Conservation (phyloP, 2,329 filamentous ascomycete species). For the Fusarium sp. region DNA sequence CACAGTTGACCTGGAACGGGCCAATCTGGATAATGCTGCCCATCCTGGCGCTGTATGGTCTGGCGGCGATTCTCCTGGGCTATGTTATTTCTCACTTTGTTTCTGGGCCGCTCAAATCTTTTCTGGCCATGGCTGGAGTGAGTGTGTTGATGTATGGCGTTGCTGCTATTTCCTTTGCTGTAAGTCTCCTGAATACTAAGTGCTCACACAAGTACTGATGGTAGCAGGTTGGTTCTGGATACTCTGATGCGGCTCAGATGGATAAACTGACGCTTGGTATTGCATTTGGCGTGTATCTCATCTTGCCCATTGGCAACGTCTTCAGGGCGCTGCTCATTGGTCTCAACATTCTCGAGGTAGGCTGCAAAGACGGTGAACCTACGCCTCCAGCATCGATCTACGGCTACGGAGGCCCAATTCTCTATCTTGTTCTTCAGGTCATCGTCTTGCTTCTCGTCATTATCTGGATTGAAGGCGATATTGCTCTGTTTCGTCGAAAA, state of each 20-base stretch:
- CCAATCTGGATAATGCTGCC: conserved; percentile 80
- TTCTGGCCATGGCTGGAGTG: conserved; percentile 72
- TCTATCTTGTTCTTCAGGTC: conserved; percentile 80
- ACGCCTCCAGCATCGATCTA: conserved; percentile 76
- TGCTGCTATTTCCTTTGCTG: conserved; percentile 72
- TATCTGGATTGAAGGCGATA: background rate
- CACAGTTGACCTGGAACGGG: conserved; percentile 73
- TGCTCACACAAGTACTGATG: background rate
- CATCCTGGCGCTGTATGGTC: conserved; percentile 79
- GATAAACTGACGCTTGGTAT: conserved; percentile 26
- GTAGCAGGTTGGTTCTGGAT: conserved; percentile 24
- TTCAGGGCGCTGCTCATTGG: conserved; percentile 77
- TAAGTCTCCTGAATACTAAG: background rate
- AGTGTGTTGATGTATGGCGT: conserved; percentile 75
- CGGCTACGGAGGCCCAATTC: conserved; percentile 80
- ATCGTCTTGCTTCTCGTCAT: conserved; percentile 52
- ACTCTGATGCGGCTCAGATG: conserved; percentile 15
- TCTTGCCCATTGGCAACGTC: conserved; percentile 57
- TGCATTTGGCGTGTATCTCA: conserved; percentile 29
- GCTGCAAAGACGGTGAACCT: conserved; percentile 70
- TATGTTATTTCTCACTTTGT: conserved; percentile 75
- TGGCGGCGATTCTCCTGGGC: conserved; percentile 76
- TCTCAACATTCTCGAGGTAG: conserved; percentile 81
- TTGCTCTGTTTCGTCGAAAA: background rate
- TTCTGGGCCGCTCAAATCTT: conserved; percentile 76